Percentiles rank a stretch among this genome's conserved stretches.
phyloP scores from a whole-genome alignment of 2,329 filamentous ascomycete species.

The Claviceps pazoutovae region DNA sequence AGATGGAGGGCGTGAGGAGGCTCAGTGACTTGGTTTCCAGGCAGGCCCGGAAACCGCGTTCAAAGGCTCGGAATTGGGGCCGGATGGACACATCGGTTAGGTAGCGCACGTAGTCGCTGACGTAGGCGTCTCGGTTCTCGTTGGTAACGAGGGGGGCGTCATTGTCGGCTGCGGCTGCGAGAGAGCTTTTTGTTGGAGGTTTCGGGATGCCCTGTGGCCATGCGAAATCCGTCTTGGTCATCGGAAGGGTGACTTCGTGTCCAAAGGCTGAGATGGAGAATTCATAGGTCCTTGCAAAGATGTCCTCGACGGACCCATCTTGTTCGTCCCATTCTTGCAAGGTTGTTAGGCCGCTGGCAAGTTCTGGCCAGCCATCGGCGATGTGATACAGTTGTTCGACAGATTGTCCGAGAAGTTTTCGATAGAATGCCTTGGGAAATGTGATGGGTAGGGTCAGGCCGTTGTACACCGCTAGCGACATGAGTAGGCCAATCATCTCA shows the following conservation, averaged over 20 bases:
- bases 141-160: conserved; percentile 67
- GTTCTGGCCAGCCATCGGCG: conserved; percentile 72
- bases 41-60: conserved; percentile 64
- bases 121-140: conserved; percentile 62
- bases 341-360: conserved; percentile 58
- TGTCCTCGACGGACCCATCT: conserved; percentile 63
- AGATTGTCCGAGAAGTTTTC: conserved; percentile 57
- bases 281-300: conserved; percentile 75
- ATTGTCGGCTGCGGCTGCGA: conserved; percentile 11
- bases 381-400: conserved; percentile 63
- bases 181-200: conserved; percentile 17
- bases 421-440: conserved; percentile 75
- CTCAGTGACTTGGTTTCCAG: conserved; percentile 55
- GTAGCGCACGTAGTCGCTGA: conserved; percentile 74
- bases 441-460: conserved; percentile 82
- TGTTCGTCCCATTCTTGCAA: conserved; percentile 64
- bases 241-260: conserved; percentile 41
- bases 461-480: conserved; percentile 86
- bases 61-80: conserved; percentile 69
- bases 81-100: conserved; percentile 64
- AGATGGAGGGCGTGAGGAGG: conserved; percentile 54
- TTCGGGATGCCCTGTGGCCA: conserved; percentile 40
- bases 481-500: conserved; percentile 73
- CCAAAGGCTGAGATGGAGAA: conserved; percentile 55
- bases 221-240: conserved; percentile 27